These are phyloP conservation scores for Candida sojae DNA, from an alignment of 1,139 yeast genomes.

Conservation along the genomic window DNA sequence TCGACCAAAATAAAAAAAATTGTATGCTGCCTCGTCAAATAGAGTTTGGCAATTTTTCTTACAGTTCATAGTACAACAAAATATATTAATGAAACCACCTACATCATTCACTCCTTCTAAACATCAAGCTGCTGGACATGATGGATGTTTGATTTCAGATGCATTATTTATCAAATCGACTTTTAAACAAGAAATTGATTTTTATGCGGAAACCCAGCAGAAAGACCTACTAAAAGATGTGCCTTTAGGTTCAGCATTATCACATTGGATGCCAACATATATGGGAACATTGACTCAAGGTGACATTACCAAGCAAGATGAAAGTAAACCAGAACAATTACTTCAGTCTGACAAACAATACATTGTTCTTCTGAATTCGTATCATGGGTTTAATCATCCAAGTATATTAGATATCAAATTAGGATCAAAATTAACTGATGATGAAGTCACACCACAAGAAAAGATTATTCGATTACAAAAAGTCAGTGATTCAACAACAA, in stretches of 20 bases:
- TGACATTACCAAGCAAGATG: conserved; percentile 6
- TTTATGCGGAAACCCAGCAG: conserved; percentile 51
- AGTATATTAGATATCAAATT: conserved; percentile 81
- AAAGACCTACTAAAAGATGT: conserved; percentile 19
- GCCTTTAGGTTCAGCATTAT: conserved; percentile 36
- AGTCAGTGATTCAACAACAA: conserved; percentile 74
- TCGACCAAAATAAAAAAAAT: too few species aligned
- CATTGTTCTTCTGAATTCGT: conserved; percentile 74
- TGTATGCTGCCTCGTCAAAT: too few species aligned
- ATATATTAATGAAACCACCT: not conserved
- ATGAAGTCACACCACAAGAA: conserved; percentile 51
- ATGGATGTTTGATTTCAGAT: conserved; percentile 61
- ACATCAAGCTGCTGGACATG: conserved; percentile 88
- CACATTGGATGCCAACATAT: conserved; percentile 55
- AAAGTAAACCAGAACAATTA: not conserved
- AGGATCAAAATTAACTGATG: conserved; percentile 72
- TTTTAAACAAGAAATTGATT: conserved; percentile 62
- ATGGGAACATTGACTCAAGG: conserved; percentile 44
- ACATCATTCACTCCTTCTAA: conserved; percentile 18
- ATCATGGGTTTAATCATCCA: conserved; percentile 64
- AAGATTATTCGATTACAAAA: conserved; percentile 60
- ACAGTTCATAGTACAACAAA: too few species aligned
- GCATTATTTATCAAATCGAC: conserved; percentile 73
- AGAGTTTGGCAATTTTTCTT: too few species aligned
- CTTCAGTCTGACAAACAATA: conserved; percentile 20